Base-by-base conservation (phyloP, 257 asterid genomes). In the Solanum clarkiae region DNA sequence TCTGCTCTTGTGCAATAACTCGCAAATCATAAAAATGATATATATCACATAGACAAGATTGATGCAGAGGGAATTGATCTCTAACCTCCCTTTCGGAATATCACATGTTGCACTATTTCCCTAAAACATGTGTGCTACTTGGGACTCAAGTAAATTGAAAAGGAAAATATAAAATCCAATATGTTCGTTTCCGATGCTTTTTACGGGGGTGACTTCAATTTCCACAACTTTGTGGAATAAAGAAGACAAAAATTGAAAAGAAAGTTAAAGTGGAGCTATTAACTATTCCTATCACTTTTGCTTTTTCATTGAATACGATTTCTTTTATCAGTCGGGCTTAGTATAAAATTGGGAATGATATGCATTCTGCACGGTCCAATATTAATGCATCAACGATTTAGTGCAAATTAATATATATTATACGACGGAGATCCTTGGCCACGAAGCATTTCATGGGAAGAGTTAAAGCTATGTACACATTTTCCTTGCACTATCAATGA, bases 11-110 rank as follows among this genome's bases (percentile, higher is more conserved):
- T 60, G 8, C 15, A 60, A 60, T 60, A 60, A 8, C 32, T 10
- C 3, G 0, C 6, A 59, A 59, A 59, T 0, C 7, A n/a, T 10
- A 10, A 0, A 59, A 14, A n/a, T 20, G 0, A 3, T n/a, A 16
- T n/a, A n/a, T n/a, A 13, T n/a, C 32, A n/a, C 3, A 60, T 60
- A 60, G 32, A 60, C 16, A n/a, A 59, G 16, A 15, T 49, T 12
- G 54, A 11, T 13, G 1, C 5, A 49, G 4, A 12, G 12, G 54
- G 6, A 47, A 47, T 9, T 47, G 13, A 47, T 7, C 47, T 1
- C 1, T 44, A 8, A 44, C 32, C 32, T 29, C 32, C 32, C 3
- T n/a, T 60, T 4, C 1, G 4, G n/a, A 11, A 60, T 60, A n/a
- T n/a, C 15, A 60, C 3, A 7, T n/a, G 2, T 6, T n/a, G 0